Conservation (phyloP, 768 basidiomycete species). For the Suillus discolor region DNA sequence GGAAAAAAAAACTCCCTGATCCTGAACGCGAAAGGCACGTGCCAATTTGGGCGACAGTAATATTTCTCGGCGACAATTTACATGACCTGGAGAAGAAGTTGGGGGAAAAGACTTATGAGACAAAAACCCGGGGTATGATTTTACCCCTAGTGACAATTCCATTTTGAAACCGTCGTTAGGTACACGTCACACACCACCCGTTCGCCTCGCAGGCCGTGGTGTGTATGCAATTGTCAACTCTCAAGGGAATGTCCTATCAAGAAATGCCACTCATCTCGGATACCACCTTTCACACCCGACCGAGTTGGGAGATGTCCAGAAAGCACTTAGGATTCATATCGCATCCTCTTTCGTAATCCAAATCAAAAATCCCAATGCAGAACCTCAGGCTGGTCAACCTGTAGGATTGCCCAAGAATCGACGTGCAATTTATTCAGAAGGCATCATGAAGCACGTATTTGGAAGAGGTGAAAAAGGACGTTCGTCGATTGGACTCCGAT, state of each 20-base stretch:
- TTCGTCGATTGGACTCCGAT: conserved; percentile 50
- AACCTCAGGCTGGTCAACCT: conserved; percentile 35
- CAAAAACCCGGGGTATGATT: conserved; percentile 55
- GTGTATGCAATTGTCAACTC: conserved; percentile 62
- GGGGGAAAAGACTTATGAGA: conserved; percentile 56
- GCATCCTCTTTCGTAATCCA: conserved; percentile 60
- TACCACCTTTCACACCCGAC: conserved; percentile 59
- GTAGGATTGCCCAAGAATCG: conserved; percentile 32
- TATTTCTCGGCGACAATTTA: conserved; percentile 54
- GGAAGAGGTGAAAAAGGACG: conserved; percentile 46
- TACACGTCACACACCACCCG: conserved; percentile 51
- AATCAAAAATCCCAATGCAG: conserved; percentile 61
- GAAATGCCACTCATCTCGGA: conserved; percentile 55
- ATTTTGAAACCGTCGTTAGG: conserved; percentile 32
- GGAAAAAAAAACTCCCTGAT: conserved; percentile 61
- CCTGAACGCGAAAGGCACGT: conserved; percentile 47
- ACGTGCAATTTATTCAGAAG: conserved; percentile 47
- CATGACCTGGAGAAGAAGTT: conserved; percentile 48
- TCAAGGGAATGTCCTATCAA: conserved; percentile 44
- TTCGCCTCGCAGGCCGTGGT: conserved; percentile 57
- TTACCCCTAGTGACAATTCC: background rate
- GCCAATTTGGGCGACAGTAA: conserved; percentile 55
- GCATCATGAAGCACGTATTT: conserved; percentile 51
- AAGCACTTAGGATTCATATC: conserved; percentile 52
- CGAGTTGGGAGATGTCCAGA: conserved; percentile 55